phyloP scores from a whole-genome alignment of 2,329 filamentous ascomycete species.

The Lachnellula cervina region DNA sequence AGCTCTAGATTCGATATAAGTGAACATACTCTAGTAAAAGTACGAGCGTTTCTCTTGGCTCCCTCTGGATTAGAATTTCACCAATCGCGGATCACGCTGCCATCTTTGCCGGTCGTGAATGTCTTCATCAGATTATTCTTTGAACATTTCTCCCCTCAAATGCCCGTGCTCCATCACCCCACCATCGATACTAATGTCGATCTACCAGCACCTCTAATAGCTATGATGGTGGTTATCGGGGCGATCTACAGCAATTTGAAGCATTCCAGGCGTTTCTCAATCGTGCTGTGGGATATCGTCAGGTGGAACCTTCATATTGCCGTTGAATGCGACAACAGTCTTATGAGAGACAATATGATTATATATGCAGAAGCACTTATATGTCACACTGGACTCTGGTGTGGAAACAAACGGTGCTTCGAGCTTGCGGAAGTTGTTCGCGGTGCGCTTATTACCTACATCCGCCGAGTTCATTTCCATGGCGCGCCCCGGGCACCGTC shows the following conservation, averaged over 20 bases:
- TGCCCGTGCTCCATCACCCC: constrained; percentile 24
- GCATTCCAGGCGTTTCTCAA: constrained; percentile 22
- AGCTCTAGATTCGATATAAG: constrained; percentile 22
- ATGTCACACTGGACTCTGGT: constrained; percentile 23
- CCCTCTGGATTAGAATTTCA: constrained; percentile 10
- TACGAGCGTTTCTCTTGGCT: constrained; percentile 13
- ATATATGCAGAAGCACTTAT: constrained; percentile 24
- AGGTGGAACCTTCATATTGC: constrained; percentile 22
- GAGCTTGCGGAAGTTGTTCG: constrained; percentile 21
- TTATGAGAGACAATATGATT: constrained; percentile 22
- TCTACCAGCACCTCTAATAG: constrained; percentile 21
- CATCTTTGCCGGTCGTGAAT: constrained; percentile 19
- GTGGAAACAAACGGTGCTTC: constrained; percentile 25
- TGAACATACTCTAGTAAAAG: constrained; percentile 15
- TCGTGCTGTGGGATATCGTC: constrained; percentile 21
- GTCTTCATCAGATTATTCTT: constrained; percentile 26
- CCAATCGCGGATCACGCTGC: constrained; percentile 15
- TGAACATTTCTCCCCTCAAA: constrained; percentile 23
- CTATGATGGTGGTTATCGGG: constrained; percentile 22
- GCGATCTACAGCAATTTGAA: constrained; percentile 22
- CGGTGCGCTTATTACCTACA: constrained; percentile 20
- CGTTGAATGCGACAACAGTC: constrained; percentile 18
- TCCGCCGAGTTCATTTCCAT: constrained; percentile 14
- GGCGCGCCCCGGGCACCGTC: not conserved
- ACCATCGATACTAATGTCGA: constrained; percentile 22